Evolutionary conservation across 257 asterid genomes (phyloP).

Genomic region (Knoxia roxburghii): DNA sequence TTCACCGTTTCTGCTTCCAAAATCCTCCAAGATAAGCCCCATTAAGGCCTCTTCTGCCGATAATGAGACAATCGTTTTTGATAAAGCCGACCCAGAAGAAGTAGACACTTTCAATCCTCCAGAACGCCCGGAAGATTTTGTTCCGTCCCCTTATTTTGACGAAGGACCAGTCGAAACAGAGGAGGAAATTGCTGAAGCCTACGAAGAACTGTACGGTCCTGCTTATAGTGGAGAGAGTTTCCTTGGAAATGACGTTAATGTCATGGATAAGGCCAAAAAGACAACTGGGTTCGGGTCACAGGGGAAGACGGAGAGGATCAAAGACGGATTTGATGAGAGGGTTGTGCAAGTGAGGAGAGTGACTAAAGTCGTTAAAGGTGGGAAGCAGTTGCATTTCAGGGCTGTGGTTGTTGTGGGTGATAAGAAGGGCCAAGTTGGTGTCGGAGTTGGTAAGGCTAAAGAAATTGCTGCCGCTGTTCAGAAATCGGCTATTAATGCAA

Average conservation of each 20-base stretch:
- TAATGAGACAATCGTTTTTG: conserved; percentile 40
- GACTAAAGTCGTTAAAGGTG: conserved; percentile 98
- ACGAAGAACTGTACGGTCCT: conserved; percentile 73
- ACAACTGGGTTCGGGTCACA: conserved; percentile 52
- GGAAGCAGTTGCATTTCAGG: conserved; percentile 82
- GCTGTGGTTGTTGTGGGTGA: conserved; percentile 88
- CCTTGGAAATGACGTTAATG: conserved; percentile 61
- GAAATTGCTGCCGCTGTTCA: conserved; percentile 79
- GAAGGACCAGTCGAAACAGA: conserved; percentile 69
- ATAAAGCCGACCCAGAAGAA: conserved; percentile 45
- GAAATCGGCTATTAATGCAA: conserved; percentile 78
- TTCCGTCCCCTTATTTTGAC: conserved; percentile 63
- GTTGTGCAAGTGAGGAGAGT: conserved; percentile 92
- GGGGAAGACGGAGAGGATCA: conserved; percentile 56
- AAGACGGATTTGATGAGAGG: conserved; percentile 90
- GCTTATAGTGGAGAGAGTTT: conserved; percentile 71
- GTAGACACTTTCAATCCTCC: conserved; percentile 52
- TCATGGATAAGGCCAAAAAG: conserved; percentile 76
- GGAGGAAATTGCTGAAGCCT: conserved; percentile 70
- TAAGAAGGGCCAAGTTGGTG: conserved; percentile 85
- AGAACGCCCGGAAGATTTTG: conserved; percentile 55
- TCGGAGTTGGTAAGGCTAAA: conserved; percentile 94
- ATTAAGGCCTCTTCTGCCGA: conserved; percentile 31
- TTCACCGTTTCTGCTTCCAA: conserved; percentile 24
- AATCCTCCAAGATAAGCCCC: conserved; percentile 21